These are phyloP conservation scores for Jackrogersella minutella DNA, from an alignment of 495 filamentous ascomycete species.

Conservation along the genomic window DNA sequence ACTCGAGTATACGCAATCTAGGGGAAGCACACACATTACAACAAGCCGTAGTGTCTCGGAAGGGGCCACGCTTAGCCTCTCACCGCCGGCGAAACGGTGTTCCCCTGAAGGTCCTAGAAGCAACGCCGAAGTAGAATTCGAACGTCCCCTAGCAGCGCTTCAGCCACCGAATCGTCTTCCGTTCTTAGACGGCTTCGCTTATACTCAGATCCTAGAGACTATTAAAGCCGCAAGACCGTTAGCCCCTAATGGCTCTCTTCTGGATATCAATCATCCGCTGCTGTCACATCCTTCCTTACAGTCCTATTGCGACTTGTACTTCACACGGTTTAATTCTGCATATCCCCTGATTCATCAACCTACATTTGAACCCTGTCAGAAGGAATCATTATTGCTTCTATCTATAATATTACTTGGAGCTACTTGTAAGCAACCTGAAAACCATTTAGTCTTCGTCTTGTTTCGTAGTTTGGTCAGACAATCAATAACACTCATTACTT, in stretches of 20 bases:
- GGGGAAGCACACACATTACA: slow-evolving; percentile 14
- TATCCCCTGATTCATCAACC: slow-evolving; percentile 63
- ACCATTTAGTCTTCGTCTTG: background rate
- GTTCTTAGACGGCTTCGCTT: slow-evolving; percentile 49
- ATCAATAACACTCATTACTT: background rate
- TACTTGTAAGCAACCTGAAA: slow-evolving; percentile 46
- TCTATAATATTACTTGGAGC: slow-evolving; percentile 63
- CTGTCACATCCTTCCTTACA: slow-evolving; percentile 58
- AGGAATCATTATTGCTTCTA: slow-evolving; percentile 58
- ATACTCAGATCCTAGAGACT: slow-evolving; percentile 53
- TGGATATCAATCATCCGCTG: slow-evolving; percentile 55
- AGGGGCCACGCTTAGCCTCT: background rate
- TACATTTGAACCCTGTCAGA: slow-evolving; percentile 58
- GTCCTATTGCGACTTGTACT: slow-evolving; percentile 62
- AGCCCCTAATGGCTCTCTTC: slow-evolving; percentile 51
- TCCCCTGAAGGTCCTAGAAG: background rate
- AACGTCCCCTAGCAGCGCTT: slow-evolving; percentile 36
- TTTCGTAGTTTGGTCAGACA: background rate
- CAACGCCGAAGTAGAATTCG: slow-evolving; percentile 18
- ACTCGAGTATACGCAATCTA: slow-evolving; percentile 12
- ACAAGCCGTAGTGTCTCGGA: slow-evolving; percentile 20
- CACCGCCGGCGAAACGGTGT: background rate
- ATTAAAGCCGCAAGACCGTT: slow-evolving; percentile 53
- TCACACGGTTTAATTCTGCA: slow-evolving; percentile 61
- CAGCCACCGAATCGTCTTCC: slow-evolving; percentile 36